A percentile compares a stretch with the other conserved stretches of the same genome.
Evolutionary conservation across 805 yeast species (phyloP).

Genomic region (Starmerella vitae): DNA sequence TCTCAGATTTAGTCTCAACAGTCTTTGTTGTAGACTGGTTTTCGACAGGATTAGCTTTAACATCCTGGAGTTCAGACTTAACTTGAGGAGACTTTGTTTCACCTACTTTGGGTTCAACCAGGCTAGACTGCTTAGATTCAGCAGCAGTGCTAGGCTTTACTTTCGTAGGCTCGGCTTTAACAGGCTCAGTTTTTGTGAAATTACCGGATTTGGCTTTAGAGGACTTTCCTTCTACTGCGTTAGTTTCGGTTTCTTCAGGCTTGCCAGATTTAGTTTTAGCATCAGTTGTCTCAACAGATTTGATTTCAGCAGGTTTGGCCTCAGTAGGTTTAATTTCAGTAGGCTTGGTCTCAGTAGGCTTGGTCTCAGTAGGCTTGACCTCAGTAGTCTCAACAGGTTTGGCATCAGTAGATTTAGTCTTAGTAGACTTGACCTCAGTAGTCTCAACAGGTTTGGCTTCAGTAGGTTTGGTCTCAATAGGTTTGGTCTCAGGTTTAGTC

Average conservation of each 20-base stretch:
- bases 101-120: too few relatives aligned
- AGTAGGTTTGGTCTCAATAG: not conserved
- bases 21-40: too few relatives aligned
- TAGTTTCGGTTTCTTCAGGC: not conserved
- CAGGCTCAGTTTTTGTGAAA: not conserved
- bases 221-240: not conserved
- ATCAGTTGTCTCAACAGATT: constrained; percentile 1
- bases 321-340: not conserved
- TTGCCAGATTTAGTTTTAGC: constrained; percentile 16
- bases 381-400: not conserved
- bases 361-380: too few relatives aligned
- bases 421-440: constrained; percentile 9
- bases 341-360: not conserved
- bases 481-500: constrained; percentile 19
- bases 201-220: not conserved
- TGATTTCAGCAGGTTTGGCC: not conserved
- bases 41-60: too few relatives aligned
- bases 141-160: too few relatives aligned
- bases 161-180: not conserved
- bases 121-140: too few relatives aligned
- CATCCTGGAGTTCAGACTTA: too few relatives aligned
- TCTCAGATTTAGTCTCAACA: too few relatives aligned
- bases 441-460: constrained; percentile 1
- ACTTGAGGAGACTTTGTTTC: too few relatives aligned
- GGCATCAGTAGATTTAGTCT: not conserved